These are phyloP conservation scores for Podila minutissima DNA, from an alignment of 192 early-diverging fungal genomes.

Conservation along the genomic window DNA sequence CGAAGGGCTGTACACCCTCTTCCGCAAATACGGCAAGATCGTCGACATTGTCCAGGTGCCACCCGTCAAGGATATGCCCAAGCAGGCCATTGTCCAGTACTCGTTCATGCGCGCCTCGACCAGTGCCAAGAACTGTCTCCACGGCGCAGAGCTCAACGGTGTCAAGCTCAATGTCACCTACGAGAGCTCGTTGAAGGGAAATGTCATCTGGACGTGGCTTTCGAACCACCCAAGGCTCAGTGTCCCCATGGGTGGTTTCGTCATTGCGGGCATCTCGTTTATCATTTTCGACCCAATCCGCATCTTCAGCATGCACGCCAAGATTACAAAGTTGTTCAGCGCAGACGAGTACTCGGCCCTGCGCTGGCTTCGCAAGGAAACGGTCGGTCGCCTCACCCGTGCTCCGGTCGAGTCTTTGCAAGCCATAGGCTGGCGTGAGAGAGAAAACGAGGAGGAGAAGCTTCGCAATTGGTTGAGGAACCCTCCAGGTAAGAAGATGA, in stretches of 20 bases:
- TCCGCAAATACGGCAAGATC: slow-evolving; percentile 86
- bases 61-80: slow-evolving; percentile 77
- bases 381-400: slow-evolving; percentile 55
- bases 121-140: slow-evolving; percentile 91
- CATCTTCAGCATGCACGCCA: slow-evolving; percentile 88
- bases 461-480: slow-evolving; percentile 68
- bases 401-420: slow-evolving; percentile 30
- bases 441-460: slow-evolving; percentile 64
- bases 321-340: slow-evolving; percentile 84
- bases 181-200: slow-evolving; percentile 66
- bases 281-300: slow-evolving; percentile 93
- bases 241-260: slow-evolving; percentile 79
- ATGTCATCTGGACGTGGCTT: slow-evolving; percentile 71
- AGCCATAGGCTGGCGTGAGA: slow-evolving; percentile 63
- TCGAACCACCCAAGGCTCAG: slow-evolving; percentile 80
- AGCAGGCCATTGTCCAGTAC: slow-evolving; percentile 85
- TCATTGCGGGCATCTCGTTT: slow-evolving; percentile 82
- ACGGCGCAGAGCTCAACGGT: slow-evolving; percentile 78
- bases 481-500: slow-evolving; percentile 53
- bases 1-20: slow-evolving; percentile 75
- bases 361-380: slow-evolving; percentile 67
- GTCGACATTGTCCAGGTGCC: slow-evolving; percentile 76
- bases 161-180: slow-evolving; percentile 73
- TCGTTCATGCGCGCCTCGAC: slow-evolving; percentile 83
- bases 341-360: slow-evolving; percentile 69